A percentile compares a stretch with the other conserved stretches of the same genome.
phyloP scores from a whole-genome alignment of 2,329 filamentous ascomycete species.

The Microdochium paspali region DNA sequence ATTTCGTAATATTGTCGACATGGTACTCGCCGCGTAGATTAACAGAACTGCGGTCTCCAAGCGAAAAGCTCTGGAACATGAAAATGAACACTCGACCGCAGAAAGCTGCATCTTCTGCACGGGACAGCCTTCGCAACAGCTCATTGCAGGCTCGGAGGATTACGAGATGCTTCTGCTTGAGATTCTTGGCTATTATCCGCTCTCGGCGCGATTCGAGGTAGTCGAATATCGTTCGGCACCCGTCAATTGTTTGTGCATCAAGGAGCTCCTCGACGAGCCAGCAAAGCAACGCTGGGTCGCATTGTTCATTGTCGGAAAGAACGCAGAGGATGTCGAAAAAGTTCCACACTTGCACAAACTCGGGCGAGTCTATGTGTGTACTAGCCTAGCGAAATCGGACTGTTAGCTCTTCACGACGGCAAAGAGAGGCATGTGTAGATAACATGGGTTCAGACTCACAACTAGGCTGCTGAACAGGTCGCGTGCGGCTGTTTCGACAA shows the following conservation, averaged over 20 bases:
- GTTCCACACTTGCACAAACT: conserved; percentile 84
- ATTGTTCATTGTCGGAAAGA: conserved; percentile 71
- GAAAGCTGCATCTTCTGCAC: conserved; percentile 93
- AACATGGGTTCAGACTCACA: conserved; percentile 38
- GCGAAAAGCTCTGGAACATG: conserved; percentile 92
- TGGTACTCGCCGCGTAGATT: conserved; percentile 96
- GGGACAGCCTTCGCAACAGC: conserved; percentile 82
- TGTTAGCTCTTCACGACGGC: conserved; percentile 17
- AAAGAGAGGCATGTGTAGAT: conserved; percentile 2
- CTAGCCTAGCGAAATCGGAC: conserved; percentile 45
- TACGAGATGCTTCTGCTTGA: conserved; percentile 75
- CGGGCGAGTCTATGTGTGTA: conserved; percentile 65
- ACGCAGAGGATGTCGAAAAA: conserved; percentile 85
- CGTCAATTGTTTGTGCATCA: conserved; percentile 90
- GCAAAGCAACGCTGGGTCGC: conserved; percentile 73
- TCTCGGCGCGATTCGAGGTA: conserved; percentile 91
- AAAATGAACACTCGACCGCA: conserved; percentile 98
- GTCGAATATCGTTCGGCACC: conserved; percentile 85
- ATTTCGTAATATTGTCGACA: conserved; percentile 85
- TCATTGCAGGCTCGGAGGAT: conserved; percentile 95
- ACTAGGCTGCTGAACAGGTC: conserved; percentile 71
- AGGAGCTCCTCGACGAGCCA: conserved; percentile 91
- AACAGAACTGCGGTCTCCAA: conserved; percentile 94
- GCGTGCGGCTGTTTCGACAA: conserved; percentile 77
- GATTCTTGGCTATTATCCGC: conserved; percentile 70